Evolutionary conservation across 2,329 filamentous ascomycete genomes (phyloP).

Genomic region (Beauveria varroae): DNA sequence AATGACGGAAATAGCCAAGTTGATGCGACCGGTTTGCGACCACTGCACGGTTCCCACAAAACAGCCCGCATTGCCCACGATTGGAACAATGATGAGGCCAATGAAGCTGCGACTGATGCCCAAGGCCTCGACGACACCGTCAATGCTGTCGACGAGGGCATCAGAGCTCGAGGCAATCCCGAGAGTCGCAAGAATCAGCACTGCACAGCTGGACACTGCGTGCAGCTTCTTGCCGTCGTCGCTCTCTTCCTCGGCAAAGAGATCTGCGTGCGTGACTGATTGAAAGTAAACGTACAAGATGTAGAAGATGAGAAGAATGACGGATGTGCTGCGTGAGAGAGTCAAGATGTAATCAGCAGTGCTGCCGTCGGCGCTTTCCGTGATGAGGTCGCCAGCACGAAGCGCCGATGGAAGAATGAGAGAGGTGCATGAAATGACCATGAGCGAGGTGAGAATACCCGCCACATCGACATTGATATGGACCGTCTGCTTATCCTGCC

Average conservation of each 20-base stretch:
- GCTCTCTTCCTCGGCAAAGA: constrained; percentile 11
- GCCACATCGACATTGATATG: constrained; percentile 11
- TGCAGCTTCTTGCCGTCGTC: constrained; percentile 12
- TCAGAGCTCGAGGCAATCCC: constrained; percentile 18
- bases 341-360: constrained; percentile 9
- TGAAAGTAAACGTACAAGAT: constrained; percentile 9
- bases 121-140: constrained; percentile 14
- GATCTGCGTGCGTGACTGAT: constrained; percentile 8
- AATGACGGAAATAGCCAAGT: constrained; percentile 15
- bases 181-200: constrained; percentile 14
- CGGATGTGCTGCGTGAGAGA: constrained; percentile 8
- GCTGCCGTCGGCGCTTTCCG: background rate
- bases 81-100: constrained; percentile 15
- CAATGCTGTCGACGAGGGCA: constrained; percentile 19
- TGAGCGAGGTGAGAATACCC: constrained; percentile 8
- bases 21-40: constrained; percentile 13
- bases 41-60: constrained; percentile 15
- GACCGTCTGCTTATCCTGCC: constrained; percentile 9
- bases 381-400: constrained; percentile 1
- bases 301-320: constrained; percentile 10
- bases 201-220: constrained; percentile 12
- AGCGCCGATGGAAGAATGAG: constrained; percentile 9
- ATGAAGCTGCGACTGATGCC: constrained; percentile 15
- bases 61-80: constrained; percentile 15
- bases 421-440: constrained; percentile 10